Conservation (phyloP, 2,329 filamentous ascomycete genomes). For the Pseudogymnoascus sp. region DNA sequence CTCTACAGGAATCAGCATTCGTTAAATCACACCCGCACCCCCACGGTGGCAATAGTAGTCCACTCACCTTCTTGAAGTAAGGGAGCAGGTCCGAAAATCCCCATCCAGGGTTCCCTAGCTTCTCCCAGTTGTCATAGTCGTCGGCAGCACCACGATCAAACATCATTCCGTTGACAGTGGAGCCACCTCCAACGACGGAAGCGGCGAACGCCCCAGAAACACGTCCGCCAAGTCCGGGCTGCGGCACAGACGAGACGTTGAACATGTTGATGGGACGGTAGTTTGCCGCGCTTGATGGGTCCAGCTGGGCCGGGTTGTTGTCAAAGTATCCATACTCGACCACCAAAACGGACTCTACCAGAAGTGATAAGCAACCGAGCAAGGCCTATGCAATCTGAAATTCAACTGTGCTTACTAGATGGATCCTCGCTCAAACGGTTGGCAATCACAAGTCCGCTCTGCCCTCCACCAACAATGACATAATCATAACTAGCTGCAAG, state of each 20-base stretch:
- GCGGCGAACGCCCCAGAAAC: neutral
- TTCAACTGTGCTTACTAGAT: neutral
- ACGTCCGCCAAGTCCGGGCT: constrained; percentile 6
- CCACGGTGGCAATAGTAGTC: constrained; percentile 8
- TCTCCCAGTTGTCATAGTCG: constrained; percentile 39
- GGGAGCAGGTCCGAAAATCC: constrained; percentile 33
- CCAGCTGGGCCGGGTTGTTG: neutral
- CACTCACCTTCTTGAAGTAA: constrained; percentile 34
- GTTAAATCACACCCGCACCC: neutral
- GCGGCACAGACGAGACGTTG: constrained; percentile 10
- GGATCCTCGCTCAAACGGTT: constrained; percentile 34
- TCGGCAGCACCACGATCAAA: constrained; percentile 31
- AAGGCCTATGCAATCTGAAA: neutral
- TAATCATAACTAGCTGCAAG: constrained; percentile 25
- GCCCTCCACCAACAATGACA: constrained; percentile 38
- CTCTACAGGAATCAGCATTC: constrained; percentile 21
- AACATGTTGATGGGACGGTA: constrained; percentile 2
- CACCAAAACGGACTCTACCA: constrained; percentile 1
- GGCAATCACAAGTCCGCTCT: constrained; percentile 37
- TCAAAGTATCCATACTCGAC: constrained; percentile 7
- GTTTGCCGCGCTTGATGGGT: neutral
- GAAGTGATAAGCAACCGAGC: neutral
- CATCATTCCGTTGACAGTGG: constrained; percentile 34
- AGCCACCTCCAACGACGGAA: constrained; percentile 30
- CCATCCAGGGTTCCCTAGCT: constrained; percentile 39